Percentiles rank a stretch among this genome's conserved stretches.
Conservation (phyloP, 495 filamentous ascomycete genomes). For the Hypoxylon crocopeplum region DNA sequence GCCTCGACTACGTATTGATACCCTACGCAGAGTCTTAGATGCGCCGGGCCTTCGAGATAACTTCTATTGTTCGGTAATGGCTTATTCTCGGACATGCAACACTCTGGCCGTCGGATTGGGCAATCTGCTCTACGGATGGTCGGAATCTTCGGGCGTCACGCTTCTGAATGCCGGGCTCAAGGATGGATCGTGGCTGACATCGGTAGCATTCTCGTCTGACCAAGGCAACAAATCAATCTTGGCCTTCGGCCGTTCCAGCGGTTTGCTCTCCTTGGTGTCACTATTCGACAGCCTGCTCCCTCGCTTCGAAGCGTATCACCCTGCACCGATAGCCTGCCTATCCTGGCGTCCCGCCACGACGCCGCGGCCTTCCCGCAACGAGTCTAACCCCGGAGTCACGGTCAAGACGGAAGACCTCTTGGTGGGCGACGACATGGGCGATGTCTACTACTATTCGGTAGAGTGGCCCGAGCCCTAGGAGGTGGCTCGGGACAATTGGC, state of each 20-base stretch:
- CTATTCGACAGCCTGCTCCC: constrained; percentile 56
- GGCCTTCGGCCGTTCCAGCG: constrained; percentile 81
- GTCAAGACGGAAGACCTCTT: constrained; percentile 79
- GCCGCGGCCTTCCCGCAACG: constrained; percentile 47
- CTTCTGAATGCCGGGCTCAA: constrained; percentile 50
- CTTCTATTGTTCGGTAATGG: constrained; percentile 91
- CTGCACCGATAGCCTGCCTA: constrained; percentile 75
- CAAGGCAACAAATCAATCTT: constrained; percentile 80
- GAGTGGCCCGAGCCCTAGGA: constrained; percentile 78
- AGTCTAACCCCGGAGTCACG: constrained; percentile 38
- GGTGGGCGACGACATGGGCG: constrained; percentile 86
- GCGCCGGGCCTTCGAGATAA: constrained; percentile 89
- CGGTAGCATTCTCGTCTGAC: constrained; percentile 84
- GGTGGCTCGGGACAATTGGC: constrained; percentile 67
- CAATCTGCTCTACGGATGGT: constrained; percentile 87
- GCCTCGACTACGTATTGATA: constrained; percentile 1
- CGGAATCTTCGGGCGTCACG: constrained; percentile 63
- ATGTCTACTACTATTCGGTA: constrained; percentile 85
- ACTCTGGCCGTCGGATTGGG: constrained; percentile 86
- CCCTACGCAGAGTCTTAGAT: constrained; percentile 69
- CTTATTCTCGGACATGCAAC: constrained; percentile 76
- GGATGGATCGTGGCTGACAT: constrained; percentile 67
- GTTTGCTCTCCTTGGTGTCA: constrained; percentile 59
- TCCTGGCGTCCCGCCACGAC: constrained; percentile 66
- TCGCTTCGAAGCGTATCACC: constrained; percentile 77